Evolutionary conservation across 2,329 filamentous ascomycete species (phyloP), one percentile per base, ranked within the genome.

Genomic region (Fusarium sp.): DNA sequence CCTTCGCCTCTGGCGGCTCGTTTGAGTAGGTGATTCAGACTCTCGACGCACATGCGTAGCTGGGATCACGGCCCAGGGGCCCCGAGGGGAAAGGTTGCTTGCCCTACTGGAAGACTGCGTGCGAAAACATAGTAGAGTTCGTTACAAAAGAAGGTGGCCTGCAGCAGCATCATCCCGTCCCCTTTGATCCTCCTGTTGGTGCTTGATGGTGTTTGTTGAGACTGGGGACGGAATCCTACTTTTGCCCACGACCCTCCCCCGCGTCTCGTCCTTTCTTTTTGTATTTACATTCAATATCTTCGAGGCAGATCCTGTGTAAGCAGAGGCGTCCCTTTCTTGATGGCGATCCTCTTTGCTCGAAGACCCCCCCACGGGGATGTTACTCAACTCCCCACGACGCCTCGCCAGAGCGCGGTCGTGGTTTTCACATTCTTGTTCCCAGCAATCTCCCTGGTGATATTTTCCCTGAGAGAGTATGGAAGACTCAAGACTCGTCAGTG

Each of bases 351-450:
- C 8, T 33, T 38, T 40, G 33, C 69, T 31, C 62, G 69, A 20
- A 63, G 58, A 11, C 69, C 69, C n/a, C 42, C 54, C 14, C 33
- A 67, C 9, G 54, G 25, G 33, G 67, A 70, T 54, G 59, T 62
- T 29, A 52, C 63, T 8, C 54, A 67, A 27, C 29, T 67, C 22
- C 62, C 59, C 7, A 45, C 60, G 14, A 70, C 57, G 18, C 10
- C 67, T 38, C 69, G 67, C 6, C 70, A 72, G 35, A 38, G 27
- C 10, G 31, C 56, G 7, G 70, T 65, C 13, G 56, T 70, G 4
- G 47, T 65, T 2, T 29, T 70, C 11, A 61, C 57, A 22, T 72
- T 70, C 29, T 56, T 72, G 5, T 70, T 72, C 42, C 70, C 70
- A 8, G 14, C 40, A n/a, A 16, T 70, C 31, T 70, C 67, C 6